Evolutionary conservation across 2,329 filamentous ascomycete species (phyloP), one percentile per base, ranked within the genome.

Genomic region (Hymenoscyphus albidus): DNA sequence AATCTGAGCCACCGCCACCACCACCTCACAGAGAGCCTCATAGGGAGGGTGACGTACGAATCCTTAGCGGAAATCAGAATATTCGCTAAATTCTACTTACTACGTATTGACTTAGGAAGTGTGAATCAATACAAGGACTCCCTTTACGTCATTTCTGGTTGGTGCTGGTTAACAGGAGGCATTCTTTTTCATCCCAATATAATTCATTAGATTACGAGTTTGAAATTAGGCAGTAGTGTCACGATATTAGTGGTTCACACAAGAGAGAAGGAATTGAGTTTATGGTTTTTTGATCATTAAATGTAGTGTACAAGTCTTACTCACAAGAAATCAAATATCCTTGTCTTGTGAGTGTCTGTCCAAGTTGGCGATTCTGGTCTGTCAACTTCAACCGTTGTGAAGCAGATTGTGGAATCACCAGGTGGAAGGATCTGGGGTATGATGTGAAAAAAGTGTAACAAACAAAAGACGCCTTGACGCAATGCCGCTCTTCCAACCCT

Each of bases 1-100:
- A 62, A 61, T 58, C 64, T 9, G 70, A 70, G 22, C 44, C 44
- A 51, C 44, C 44, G 22, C 44, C 44, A 12, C 7, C 18, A 12
- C 44, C 44, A 13, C n/a, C 44, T 44, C 14, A 32, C 16, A 68
- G 66, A 18, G 68, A 70, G 14, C 35, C 14, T 54, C 14, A 32
- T n/a, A 68, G 66, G 22, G 68, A 70, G 14, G 51, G 39, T 35
- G 68, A 70, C 9, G 68, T 69, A 57, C 64, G 64, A 38, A 59
- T 68, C 27, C 63, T 73, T 7, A 67, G 69, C 54, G 70, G 61
- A 40, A 70, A 74, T 61, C 65, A 70, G 48, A 74, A 73, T 44
- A 62, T 71, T 58, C 70, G 58, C 64, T 62, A 22, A 27, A 48
- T 0, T 58, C 14, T 12, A 44, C 38, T 27, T 12, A 48, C 38